Evolutionary conservation across 1,284 basidiomycete genomes (phyloP).

Genomic region (Trichosporon asahii): DNA sequence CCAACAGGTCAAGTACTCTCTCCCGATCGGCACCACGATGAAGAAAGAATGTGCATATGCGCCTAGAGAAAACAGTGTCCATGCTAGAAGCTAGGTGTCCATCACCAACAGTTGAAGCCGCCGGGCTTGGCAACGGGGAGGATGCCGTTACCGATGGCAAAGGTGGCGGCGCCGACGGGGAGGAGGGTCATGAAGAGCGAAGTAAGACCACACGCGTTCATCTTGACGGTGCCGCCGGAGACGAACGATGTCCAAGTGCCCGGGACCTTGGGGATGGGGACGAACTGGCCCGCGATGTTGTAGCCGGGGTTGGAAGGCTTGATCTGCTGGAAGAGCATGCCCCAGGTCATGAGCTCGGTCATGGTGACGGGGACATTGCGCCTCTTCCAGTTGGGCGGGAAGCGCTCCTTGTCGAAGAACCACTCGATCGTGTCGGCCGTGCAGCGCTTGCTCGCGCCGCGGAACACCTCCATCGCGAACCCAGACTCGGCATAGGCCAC

Average conservation of each 20-base stretch:
- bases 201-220: not conserved
- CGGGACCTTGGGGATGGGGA: not conserved
- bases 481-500: conserved; percentile 19
- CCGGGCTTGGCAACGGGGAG: too few relatives aligned
- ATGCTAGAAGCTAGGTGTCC: not conserved
- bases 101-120: not conserved
- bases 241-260: not conserved
- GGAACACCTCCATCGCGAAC: conserved; percentile 14
- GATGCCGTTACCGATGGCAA: not conserved
- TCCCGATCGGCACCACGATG: too few relatives aligned
- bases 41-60: too few relatives aligned
- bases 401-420: conserved; percentile 15
- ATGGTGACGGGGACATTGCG: conserved; percentile 8
- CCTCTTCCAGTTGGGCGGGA: conserved; percentile 13
- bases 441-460: not conserved
- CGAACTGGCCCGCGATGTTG: not conserved
- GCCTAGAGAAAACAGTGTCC: not conserved
- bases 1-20: too few relatives aligned
- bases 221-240: not conserved
- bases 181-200: not conserved
- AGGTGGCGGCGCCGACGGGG: not conserved
- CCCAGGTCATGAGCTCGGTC: conserved; percentile 17
- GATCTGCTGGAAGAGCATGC: conserved; percentile 8
- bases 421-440: conserved; percentile 5
- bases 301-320: not conserved